A percentile compares a stretch with the other conserved stretches of the same genome.
phyloP scores from a whole-genome alignment of 2,329 filamentous ascomycete genomes.

The Byssoonygena ceratinophila region DNA sequence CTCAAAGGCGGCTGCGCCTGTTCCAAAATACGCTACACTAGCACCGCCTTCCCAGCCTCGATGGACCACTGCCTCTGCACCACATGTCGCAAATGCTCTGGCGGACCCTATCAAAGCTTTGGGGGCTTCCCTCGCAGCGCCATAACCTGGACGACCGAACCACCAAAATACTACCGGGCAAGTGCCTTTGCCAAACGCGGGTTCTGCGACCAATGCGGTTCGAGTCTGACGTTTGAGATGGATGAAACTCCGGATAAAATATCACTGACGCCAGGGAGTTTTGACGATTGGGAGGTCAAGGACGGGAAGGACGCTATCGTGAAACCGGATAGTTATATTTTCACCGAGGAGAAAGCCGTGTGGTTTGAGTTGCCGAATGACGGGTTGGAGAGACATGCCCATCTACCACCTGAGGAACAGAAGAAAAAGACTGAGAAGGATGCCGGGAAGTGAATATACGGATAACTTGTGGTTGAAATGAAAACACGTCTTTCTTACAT shows the following conservation, averaged over 20 bases:
- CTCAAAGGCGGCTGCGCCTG: slow-evolving; percentile 39
- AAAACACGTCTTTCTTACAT: neutral
- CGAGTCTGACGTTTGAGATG: slow-evolving; percentile 38
- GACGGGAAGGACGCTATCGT: slow-evolving; percentile 23
- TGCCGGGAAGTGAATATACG: neutral
- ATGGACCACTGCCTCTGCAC: slow-evolving; percentile 40
- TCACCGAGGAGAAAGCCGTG: slow-evolving; percentile 32
- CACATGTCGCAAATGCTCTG: slow-evolving; percentile 42
- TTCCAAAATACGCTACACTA: slow-evolving; percentile 34
- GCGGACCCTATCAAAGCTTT: slow-evolving; percentile 39
- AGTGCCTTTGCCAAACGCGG: slow-evolving; percentile 35
- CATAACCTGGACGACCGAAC: slow-evolving; percentile 30
- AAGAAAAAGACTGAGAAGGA: slow-evolving; percentile 20
- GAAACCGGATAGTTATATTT: slow-evolving; percentile 34
- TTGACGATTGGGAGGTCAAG: slow-evolving; percentile 33
- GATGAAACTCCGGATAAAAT: slow-evolving; percentile 25
- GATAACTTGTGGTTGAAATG: neutral
- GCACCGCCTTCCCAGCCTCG: slow-evolving; percentile 26
- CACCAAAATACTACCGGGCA: slow-evolving; percentile 27
- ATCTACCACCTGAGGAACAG: slow-evolving; percentile 19
- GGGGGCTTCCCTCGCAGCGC: slow-evolving; percentile 27
- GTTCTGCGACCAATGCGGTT: slow-evolving; percentile 40
- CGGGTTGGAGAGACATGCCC: slow-evolving; percentile 23
- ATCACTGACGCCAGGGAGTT: slow-evolving; percentile 32
- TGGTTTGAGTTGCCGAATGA: slow-evolving; percentile 34